Conservation (phyloP, 192 early-diverging fungal species). For the Haplosporangium gracile region DNA sequence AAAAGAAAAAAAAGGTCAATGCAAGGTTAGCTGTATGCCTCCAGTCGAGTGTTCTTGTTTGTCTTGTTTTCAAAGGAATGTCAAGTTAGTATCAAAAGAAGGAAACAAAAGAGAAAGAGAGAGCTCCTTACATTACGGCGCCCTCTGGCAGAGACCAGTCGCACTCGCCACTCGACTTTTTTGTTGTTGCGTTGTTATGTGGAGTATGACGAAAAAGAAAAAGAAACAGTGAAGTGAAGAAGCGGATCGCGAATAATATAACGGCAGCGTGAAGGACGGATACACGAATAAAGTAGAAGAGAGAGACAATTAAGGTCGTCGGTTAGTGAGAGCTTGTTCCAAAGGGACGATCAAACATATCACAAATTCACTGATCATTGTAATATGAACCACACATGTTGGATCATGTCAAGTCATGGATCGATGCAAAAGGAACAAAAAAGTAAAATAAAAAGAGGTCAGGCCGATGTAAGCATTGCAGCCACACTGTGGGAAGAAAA, state of each 20-base stretch:
- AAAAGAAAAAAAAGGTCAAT: neutral
- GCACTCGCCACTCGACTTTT: constrained; percentile 87
- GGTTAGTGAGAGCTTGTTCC: neutral
- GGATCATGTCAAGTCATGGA: neutral
- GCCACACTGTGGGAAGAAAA: neutral
- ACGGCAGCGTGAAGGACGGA: neutral
- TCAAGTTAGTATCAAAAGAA: neutral
- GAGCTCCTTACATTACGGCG: constrained; percentile 71
- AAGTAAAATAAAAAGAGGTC: neutral
- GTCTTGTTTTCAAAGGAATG: neutral
- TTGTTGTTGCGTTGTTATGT: neutral
- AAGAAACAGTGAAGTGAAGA: neutral
- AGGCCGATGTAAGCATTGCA: neutral
- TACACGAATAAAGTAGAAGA: neutral
- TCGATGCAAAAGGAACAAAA: neutral
- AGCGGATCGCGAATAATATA: neutral
- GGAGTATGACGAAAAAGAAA: neutral
- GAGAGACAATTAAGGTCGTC: neutral
- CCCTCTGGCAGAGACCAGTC: constrained; percentile 72
- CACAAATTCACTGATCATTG: neutral
- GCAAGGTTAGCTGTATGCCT: neutral
- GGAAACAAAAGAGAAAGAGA: neutral
- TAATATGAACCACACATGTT: neutral
- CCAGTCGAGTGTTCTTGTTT: neutral
- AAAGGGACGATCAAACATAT: neutral